Evolutionary conservation across 495 filamentous ascomycete genomes (phyloP).

Genomic region (Neurospora sp.): DNA sequence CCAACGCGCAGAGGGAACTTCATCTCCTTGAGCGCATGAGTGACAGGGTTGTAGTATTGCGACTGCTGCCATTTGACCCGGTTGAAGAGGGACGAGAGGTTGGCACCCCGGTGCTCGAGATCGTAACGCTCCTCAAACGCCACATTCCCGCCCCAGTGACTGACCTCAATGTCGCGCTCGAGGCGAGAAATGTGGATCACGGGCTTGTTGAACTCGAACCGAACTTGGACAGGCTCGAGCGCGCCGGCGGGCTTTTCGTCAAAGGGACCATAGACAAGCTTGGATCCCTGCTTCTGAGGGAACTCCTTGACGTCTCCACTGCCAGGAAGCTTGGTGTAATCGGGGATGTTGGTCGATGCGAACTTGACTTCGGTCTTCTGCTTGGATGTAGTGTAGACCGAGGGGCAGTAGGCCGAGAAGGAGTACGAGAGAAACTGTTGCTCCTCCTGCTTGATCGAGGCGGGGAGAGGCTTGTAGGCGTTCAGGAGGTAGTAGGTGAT

Average conservation of each 20-base stretch:
- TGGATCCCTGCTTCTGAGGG: slow-evolving; percentile 73
- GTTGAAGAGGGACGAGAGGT: slow-evolving; percentile 74
- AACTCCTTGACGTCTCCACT: slow-evolving; percentile 52
- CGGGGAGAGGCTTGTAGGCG: slow-evolving; percentile 66
- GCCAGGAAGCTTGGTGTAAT: slow-evolving; percentile 66
- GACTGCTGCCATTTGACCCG: slow-evolving; percentile 73
- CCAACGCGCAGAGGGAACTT: slow-evolving; percentile 69
- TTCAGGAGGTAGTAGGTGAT: slow-evolving; percentile 75
- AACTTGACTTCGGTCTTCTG: slow-evolving; percentile 97
- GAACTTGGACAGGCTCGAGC: slow-evolving; percentile 59
- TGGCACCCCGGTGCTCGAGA: slow-evolving; percentile 75
- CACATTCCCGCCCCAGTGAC: slow-evolving; percentile 95
- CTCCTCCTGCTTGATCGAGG: slow-evolving; percentile 67
- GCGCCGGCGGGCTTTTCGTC: slow-evolving; percentile 64
- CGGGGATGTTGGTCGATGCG: slow-evolving; percentile 63
- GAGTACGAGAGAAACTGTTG: slow-evolving; percentile 77
- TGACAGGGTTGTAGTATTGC: slow-evolving; percentile 65
- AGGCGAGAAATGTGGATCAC: slow-evolving; percentile 63
- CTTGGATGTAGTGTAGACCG: slow-evolving; percentile 73
- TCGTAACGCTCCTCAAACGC: slow-evolving; percentile 91
- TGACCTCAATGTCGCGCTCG: slow-evolving; percentile 87
- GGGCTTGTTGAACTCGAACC: slow-evolving; percentile 94
- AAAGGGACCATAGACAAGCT: slow-evolving; percentile 91
- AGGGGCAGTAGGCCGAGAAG: slow-evolving; percentile 72
- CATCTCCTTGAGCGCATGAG: slow-evolving; percentile 70